phyloP scores from a whole-genome alignment of 1,139 yeast species.

The Taphrina deformans region DNA sequence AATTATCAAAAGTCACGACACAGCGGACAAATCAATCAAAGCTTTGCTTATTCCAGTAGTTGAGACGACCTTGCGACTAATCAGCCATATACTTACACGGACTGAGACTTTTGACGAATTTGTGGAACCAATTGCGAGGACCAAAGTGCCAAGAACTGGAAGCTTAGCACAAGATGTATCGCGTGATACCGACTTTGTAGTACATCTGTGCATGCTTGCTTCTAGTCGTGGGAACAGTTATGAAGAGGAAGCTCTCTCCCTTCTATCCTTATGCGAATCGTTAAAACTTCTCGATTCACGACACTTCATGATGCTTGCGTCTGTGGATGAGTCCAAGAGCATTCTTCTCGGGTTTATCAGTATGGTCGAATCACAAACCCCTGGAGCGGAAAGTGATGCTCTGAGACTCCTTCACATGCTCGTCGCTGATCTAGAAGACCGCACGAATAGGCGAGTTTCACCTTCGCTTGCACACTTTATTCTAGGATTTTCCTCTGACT shows the following conservation, averaged over 20 bases:
- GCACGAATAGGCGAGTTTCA: not conserved
- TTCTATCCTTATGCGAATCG: not conserved
- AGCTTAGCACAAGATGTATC: constrained; percentile 2
- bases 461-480: constrained; percentile 10
- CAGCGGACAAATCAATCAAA: not conserved
- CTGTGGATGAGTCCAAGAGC: constrained; percentile 16
- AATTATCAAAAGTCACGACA: not conserved
- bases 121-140: not conserved
- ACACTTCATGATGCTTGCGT: constrained; percentile 3
- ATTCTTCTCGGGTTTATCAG: constrained; percentile 7
- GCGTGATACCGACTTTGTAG: constrained; percentile 1
- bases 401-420: not conserved
- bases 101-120: not conserved
- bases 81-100: not conserved
- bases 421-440: not conserved
- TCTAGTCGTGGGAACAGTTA: not conserved
- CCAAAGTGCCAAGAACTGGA: not conserved
- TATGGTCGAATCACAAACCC: constrained; percentile 1
- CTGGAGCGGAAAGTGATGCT: not conserved
- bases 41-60: not conserved
- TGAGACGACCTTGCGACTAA: not conserved
- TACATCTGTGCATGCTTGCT: constrained; percentile 3
- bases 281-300: not conserved
- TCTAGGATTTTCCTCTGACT: constrained; percentile 3
- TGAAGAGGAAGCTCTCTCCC: not conserved